These are phyloP conservation scores for Castanea crenata DNA, from an alignment of 306 rosid species.

Conservation along the genomic window DNA sequence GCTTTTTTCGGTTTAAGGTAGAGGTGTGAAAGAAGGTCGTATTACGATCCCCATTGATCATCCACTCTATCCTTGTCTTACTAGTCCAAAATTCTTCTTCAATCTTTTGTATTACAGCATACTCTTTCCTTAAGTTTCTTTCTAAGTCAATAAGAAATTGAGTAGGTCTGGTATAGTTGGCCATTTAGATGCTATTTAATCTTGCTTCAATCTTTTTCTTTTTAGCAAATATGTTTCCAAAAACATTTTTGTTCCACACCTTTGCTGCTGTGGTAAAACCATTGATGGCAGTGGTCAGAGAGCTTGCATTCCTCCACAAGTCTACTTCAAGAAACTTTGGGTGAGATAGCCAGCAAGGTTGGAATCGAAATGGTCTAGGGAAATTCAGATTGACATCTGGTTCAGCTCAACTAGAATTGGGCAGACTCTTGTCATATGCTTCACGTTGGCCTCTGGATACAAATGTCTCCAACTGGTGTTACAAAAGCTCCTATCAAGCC, in stretches of 20 bases:
- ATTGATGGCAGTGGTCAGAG: no score
- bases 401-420: background rate
- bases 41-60: background rate
- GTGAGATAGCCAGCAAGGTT: no score
- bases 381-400: no score
- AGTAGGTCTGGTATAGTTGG: background rate
- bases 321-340: no score
- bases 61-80: background rate
- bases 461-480: background rate
- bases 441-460: background rate
- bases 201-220: background rate
- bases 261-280: no score
- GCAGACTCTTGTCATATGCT: background rate
- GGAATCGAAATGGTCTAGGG: no score
- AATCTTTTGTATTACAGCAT: background rate
- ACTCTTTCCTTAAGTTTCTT: background rate
- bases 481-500: background rate
- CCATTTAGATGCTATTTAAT: background rate
- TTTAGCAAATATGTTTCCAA: background rate
- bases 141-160: background rate
- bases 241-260: background rate
- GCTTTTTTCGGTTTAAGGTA: no score
- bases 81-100: background rate
- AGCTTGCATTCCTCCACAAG: no score
- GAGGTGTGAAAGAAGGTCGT: background rate